A percentile compares a stretch with the other conserved stretches of the same genome.
Conservation (phyloP, 2,329 filamentous ascomycete genomes). For the Cladophialophora yegresii region DNA sequence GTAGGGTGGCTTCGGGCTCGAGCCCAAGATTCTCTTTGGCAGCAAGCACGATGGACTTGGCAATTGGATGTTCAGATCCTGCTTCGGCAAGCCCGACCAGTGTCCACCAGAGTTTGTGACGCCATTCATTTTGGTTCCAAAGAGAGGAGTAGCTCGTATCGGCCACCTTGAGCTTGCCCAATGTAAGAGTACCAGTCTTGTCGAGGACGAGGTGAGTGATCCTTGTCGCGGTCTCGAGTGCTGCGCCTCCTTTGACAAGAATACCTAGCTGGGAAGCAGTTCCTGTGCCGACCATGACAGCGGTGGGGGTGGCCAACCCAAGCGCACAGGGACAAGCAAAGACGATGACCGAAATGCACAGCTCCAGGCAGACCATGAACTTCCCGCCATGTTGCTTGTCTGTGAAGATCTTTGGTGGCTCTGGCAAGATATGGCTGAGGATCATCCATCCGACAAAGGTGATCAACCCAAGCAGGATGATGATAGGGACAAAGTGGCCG, state of each 20-base stretch:
- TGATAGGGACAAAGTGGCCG: constrained; percentile 89
- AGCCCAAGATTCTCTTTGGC: constrained; percentile 76
- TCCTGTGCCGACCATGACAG: constrained; percentile 98
- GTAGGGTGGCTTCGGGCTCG: constrained; percentile 69
- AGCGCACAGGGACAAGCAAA: constrained; percentile 97
- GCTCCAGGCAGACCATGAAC: constrained; percentile 93
- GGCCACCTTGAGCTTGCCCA: constrained; percentile 93
- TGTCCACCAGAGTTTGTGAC: constrained; percentile 86
- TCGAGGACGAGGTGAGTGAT: constrained; percentile 89
- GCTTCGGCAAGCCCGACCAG: constrained; percentile 92
- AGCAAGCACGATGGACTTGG: constrained; percentile 76
- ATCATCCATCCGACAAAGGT: constrained; percentile 96
- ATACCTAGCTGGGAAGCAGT: constrained; percentile 94
- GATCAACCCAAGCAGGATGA: constrained; percentile 76
- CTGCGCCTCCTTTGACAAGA: constrained; percentile 93
- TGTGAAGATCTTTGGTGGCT: constrained; percentile 87
- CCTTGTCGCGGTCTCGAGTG: constrained; percentile 85
- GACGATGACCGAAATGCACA: constrained; percentile 97
- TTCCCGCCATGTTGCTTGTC: constrained; percentile 80
- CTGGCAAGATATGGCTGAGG: constrained; percentile 77
- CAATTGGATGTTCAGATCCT: constrained; percentile 93
- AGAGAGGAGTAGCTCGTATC: constrained; percentile 64
- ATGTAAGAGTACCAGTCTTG: constrained; percentile 92
- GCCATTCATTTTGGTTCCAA: constrained; percentile 71
- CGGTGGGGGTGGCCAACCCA: constrained; percentile 92